These are phyloP conservation scores for Rhodotorula sp. DNA, from an alignment of 1,284 basidiomycete species.

Conservation along the genomic window DNA sequence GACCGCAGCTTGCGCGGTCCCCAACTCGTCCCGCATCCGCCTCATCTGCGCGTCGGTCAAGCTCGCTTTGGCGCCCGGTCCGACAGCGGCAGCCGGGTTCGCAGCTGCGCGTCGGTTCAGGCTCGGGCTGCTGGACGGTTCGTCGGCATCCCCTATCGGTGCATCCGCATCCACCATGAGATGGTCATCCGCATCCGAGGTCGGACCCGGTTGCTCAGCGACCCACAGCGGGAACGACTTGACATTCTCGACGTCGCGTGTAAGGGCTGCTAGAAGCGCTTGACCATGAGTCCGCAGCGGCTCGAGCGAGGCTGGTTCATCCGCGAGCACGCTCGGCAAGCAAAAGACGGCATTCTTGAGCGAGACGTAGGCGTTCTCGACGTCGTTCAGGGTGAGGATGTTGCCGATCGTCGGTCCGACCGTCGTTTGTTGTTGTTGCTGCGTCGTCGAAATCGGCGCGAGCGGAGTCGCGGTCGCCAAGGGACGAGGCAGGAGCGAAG, in stretches of 20 bases:
- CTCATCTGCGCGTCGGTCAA: conserved; percentile 35
- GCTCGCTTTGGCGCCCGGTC: conserved; percentile 8
- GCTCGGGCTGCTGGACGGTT: neutral
- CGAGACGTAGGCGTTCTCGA: conserved; percentile 32
- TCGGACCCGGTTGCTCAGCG: neutral
- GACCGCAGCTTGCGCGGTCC: conserved; percentile 32
- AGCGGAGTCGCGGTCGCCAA: neutral
- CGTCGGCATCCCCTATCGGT: neutral
- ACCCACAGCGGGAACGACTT: conserved; percentile 25
- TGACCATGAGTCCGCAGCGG: conserved; percentile 12
- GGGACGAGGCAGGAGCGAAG: conserved; percentile 5
- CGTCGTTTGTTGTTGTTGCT: neutral
- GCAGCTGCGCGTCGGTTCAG: neutral
- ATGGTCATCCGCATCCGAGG: neutral
- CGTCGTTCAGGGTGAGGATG: conserved; percentile 20
- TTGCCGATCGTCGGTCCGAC: neutral
- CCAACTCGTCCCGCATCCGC: conserved; percentile 33
- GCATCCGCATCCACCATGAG: neutral
- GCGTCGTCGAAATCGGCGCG: neutral
- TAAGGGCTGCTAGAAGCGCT: conserved; percentile 12
- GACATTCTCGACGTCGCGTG: conserved; percentile 34
- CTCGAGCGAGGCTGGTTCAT: conserved; percentile 5
- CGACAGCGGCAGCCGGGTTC: neutral
- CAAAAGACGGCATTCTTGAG: conserved; percentile 27
- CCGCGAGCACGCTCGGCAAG: conserved; percentile 8